A percentile compares a stretch with the other conserved stretches of the same genome.
Conservation (phyloP, 2,329 filamentous ascomycete genomes). For the Akanthomyces dipterigenus region DNA sequence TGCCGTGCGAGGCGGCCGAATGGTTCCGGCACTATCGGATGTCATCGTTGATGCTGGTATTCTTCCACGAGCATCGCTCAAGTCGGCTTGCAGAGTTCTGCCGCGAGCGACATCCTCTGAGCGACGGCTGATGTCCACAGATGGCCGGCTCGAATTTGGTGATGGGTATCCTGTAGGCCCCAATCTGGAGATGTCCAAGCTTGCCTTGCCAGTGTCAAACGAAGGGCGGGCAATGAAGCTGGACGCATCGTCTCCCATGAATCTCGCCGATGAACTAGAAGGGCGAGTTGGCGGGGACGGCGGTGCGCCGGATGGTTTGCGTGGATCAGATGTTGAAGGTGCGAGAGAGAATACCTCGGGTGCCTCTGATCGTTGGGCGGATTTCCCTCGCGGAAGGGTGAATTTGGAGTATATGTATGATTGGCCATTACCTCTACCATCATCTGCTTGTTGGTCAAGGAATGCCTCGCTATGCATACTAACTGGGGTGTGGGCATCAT, state of each 20-base stretch:
- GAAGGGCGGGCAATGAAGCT: constrained; percentile 37
- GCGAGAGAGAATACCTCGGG: constrained; percentile 42
- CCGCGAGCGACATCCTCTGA: constrained; percentile 45
- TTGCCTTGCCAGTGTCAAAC: constrained; percentile 43
- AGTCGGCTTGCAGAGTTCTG: constrained; percentile 31
- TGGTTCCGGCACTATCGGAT: constrained; percentile 49
- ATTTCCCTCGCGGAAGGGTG: constrained; percentile 73
- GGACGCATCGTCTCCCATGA: constrained; percentile 30
- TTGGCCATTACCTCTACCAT: constrained; percentile 46
- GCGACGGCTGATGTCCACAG: constrained; percentile 35
- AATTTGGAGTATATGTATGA: constrained; percentile 88
- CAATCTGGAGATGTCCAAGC: constrained; percentile 36
- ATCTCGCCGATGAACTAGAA: constrained; percentile 45
- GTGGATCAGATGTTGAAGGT: constrained; percentile 40
- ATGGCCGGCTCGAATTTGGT: constrained; percentile 38
- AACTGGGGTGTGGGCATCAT: constrained; percentile 63
- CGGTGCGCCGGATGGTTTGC: constrained; percentile 41
- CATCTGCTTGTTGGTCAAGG: constrained; percentile 43
- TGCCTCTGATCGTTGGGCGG: constrained; percentile 61
- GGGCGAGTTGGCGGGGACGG: constrained; percentile 57
- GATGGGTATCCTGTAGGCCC: constrained; percentile 36
- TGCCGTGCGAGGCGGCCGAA: constrained; percentile 34
- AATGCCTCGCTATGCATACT: constrained; percentile 68
- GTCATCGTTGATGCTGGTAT: constrained; percentile 43
- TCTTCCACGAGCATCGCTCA: constrained; percentile 35